Percentiles rank a stretch among this genome's conserved stretches.
These are phyloP conservation scores for Verticillium nonalfalfae DNA, from an alignment of 2,329 filamentous ascomycete genomes.

Conservation along the genomic window DNA sequence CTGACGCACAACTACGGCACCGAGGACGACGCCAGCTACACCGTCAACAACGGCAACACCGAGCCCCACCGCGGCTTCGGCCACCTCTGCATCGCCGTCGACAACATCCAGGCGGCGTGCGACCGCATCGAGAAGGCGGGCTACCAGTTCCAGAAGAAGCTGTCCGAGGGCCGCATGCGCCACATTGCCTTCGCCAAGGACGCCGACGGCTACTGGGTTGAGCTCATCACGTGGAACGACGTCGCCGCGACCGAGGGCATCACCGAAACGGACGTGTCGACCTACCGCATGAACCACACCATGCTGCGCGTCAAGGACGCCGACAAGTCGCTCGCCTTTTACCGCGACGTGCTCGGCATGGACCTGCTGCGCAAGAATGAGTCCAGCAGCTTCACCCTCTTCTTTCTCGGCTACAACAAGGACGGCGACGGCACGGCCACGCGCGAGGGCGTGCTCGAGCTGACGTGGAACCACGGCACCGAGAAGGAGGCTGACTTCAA, in stretches of 20 bases:
- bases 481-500: conserved; percentile 79
- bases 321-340: conserved; percentile 69
- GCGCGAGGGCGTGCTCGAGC: conserved; percentile 79
- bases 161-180: conserved; percentile 80
- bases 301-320: conserved; percentile 92
- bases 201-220: conserved; percentile 83
- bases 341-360: conserved; percentile 88
- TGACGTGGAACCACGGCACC: conserved; percentile 80
- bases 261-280: conserved; percentile 64
- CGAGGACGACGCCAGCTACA: conserved; percentile 75
- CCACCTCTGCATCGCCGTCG: conserved; percentile 77
- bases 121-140: conserved; percentile 83
- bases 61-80: conserved; percentile 81
- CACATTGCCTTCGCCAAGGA: conserved; percentile 87
- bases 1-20: conserved; percentile 83
- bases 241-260: conserved; percentile 66
- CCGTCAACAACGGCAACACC: conserved; percentile 81
- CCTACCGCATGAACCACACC: conserved; percentile 82
- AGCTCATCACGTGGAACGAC: conserved; percentile 68
- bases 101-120: conserved; percentile 85
- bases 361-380: conserved; percentile 67
- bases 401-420: conserved; percentile 76
- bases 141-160: conserved; percentile 92
- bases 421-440: conserved; percentile 52
- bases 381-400: conserved; percentile 76